Base-by-base conservation (phyloP, 2,329 filamentous ascomycete species). In the Colletotrichum siamense region DNA sequence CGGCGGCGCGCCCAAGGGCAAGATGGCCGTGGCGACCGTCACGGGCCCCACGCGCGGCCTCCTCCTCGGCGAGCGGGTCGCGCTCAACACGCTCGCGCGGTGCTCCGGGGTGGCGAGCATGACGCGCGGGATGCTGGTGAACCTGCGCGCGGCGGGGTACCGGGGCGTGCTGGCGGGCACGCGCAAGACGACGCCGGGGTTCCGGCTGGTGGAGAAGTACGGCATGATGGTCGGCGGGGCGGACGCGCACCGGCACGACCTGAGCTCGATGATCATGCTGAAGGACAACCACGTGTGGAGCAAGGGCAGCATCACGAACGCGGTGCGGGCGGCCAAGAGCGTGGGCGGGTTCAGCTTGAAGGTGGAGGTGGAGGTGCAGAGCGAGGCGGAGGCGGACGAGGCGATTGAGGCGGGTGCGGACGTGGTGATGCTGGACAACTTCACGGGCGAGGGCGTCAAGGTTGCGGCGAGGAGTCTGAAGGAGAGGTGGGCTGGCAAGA, bases 261-360 rank as follows among this genome's bases (percentile, higher is more conserved):
- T 99, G 73, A 95, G 93, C 84, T 92, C 94, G 79, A 99, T 99
- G 97, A 96, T 96, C 73, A 99, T 99, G 97, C 90, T 99, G 79
- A 99, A 99, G 88, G 97, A 99, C 86, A 99, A 99, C 86, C 97
- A 99, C 86, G 94, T 99, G 73, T 98, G 96, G 94, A 95, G 95
- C 78, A 94, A 94, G 70, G 94, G 94, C 30, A 95, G 94, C 82
- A 99, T 99, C 84, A 93, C 94, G 2, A 92, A 94, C 26, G 97
- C 97, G 8, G 96, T 99, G 28, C 88, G 88, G 55, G 95, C 96
- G 3, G 97, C 97, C 28, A 95, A 95, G 83, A 90, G 93, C 13
- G 95, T 94, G 0, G 96, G 93, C 10, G 97, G 97, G 0, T 99
- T 99, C 85, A 92, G 95, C 55, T 89, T 98, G 75, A 99, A 99